These are phyloP conservation scores for Adansonia digitata DNA, from an alignment of 345 rosid species.

Conservation along the genomic window DNA sequence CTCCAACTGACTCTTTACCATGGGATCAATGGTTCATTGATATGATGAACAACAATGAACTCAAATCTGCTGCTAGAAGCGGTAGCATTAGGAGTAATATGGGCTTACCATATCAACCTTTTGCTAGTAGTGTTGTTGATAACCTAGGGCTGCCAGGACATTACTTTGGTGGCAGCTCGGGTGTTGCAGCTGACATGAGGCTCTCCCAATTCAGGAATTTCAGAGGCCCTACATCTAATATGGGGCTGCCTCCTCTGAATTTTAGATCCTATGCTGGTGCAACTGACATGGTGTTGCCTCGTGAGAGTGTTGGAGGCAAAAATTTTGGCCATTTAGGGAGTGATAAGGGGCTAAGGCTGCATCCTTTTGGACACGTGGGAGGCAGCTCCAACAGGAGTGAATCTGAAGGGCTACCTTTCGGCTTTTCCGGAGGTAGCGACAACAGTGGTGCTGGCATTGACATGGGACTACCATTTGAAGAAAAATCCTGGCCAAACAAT, in stretches of 20 bases:
- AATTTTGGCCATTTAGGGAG: neutral
- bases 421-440: neutral
- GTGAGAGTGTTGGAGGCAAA: neutral
- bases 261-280: neutral
- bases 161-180: neutral
- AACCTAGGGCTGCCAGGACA: neutral
- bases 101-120: too few species aligned
- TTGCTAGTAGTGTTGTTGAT: too few species aligned
- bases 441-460: neutral
- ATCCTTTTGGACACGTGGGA: too few species aligned
- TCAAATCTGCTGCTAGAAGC: neutral
- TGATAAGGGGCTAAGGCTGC: neutral
- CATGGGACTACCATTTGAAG: neutral
- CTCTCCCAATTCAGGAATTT: neutral
- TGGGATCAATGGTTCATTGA: constrained; percentile 7
- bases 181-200: neutral
- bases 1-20: neutral
- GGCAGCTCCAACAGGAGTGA: neutral
- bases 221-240: neutral
- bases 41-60: neutral
- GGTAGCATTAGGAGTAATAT: too few species aligned
- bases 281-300: neutral
- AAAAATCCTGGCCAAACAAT: neutral
- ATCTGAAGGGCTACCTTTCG: neutral
- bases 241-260: neutral